Conservation (phyloP, 202 grass and related monocot genomes). For the Carex sylvatica region DNA sequence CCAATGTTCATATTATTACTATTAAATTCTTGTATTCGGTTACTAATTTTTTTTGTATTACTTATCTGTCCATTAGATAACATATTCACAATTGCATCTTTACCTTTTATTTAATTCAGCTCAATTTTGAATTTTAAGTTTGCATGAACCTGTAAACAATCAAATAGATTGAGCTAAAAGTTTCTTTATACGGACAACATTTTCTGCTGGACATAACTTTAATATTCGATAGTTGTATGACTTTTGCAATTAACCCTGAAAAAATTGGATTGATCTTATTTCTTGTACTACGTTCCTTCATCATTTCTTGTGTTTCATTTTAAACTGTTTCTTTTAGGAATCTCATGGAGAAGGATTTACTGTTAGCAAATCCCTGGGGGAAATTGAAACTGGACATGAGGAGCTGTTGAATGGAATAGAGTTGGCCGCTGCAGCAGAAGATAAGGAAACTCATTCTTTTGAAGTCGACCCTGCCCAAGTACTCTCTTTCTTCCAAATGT, state of each 20-base stretch:
- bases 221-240: neutral
- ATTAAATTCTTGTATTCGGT: neutral
- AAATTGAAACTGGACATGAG: constrained; percentile 60
- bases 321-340: constrained; percentile 47
- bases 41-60: neutral
- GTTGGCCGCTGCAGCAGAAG: constrained; percentile 78
- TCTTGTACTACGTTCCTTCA: neutral
- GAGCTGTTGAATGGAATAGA: constrained; percentile 71
- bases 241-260: neutral
- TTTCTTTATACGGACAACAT: no score
- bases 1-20: neutral
- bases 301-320: constrained; percentile 10
- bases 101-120: neutral
- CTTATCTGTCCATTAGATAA: neutral
- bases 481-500: constrained; percentile 22
- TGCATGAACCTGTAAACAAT: neutral
- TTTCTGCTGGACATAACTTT: neutral
- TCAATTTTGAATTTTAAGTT: neutral
- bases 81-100: neutral
- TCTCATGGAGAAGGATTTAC: constrained; percentile 55
- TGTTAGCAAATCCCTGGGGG: constrained; percentile 62
- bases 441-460: constrained; percentile 91
- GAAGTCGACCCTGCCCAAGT: constrained; percentile 78
- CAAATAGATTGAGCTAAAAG: no score
- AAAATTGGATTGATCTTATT: neutral